Conservation (phyloP, 2,329 filamentous ascomycete species). For the Trichoderma sp. region DNA sequence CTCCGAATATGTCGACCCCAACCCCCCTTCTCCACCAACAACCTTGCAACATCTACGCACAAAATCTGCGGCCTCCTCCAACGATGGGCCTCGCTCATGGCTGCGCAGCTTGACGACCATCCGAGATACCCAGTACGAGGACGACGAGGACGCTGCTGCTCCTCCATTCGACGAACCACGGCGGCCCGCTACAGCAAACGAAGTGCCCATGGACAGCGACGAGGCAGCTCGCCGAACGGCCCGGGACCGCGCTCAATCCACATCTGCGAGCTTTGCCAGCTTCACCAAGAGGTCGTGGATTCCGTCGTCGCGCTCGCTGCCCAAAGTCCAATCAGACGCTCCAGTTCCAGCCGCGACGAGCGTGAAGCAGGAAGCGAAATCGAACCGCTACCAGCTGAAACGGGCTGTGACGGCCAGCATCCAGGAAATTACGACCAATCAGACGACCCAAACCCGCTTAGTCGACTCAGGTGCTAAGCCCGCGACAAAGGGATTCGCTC, state of each 20-base stretch:
- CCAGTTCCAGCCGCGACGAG: constrained; percentile 27
- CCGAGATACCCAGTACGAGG: constrained; percentile 28
- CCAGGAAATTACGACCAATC: constrained; percentile 31
- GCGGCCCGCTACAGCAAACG: constrained; percentile 28
- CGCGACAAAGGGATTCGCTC: constrained; percentile 40
- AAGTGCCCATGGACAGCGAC: constrained; percentile 19
- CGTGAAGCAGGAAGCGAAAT: constrained; percentile 27
- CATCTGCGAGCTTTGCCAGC: constrained; percentile 48
- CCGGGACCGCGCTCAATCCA: constrained; percentile 38
- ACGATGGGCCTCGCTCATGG: constrained; percentile 54
- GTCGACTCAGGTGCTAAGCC: constrained; percentile 38
- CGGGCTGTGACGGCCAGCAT: constrained; percentile 30
- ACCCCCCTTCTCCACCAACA: neutral
- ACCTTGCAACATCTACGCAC: constrained; percentile 10
- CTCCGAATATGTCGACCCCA: constrained; percentile 21
- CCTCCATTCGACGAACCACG: constrained; percentile 16
- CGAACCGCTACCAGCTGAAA: constrained; percentile 28
- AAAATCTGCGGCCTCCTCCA: constrained; percentile 44
- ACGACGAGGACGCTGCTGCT: neutral
- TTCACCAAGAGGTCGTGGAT: constrained; percentile 55
- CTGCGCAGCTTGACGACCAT: constrained; percentile 46
- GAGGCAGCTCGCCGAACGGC: constrained; percentile 30
- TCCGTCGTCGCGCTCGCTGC: constrained; percentile 48
- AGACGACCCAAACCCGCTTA: constrained; percentile 25
- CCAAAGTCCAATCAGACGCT: constrained; percentile 35